phyloP scores from a whole-genome alignment of 345 rosid species.

The Dipteronia sinensis region DNA sequence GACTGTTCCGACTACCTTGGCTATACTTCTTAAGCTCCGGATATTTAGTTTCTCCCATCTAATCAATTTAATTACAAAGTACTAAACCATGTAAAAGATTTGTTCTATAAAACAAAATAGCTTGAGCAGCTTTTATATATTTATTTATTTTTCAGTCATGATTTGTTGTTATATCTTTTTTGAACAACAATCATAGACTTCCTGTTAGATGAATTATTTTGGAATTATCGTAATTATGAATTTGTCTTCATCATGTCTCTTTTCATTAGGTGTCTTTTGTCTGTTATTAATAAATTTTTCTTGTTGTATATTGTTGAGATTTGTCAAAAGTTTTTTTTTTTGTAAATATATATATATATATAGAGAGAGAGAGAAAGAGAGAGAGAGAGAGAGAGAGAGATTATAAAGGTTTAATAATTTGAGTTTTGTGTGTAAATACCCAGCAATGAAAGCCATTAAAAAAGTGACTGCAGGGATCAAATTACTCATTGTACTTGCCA shows the following conservation, averaged over 20 bases:
- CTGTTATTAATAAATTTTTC: neutral
- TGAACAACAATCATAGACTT: too few relatives aligned
- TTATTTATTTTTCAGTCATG: too few relatives aligned
- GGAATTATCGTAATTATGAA: neutral
- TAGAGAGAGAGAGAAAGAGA: too few relatives aligned
- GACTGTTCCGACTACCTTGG: constrained; percentile 41
- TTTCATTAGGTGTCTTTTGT: neutral
- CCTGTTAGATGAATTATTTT: neutral
- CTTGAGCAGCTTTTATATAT: too few relatives aligned
- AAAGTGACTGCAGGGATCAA: constrained; percentile 47
- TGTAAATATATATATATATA: too few relatives aligned
- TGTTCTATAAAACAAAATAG: too few relatives aligned
- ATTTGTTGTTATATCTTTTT: too few relatives aligned
- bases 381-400: too few relatives aligned
- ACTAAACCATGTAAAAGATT: too few relatives aligned
- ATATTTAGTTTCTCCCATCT: constrained; percentile 45
- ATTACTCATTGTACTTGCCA: constrained; percentile 40
- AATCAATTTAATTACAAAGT: neutral
- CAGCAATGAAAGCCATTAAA: constrained; percentile 33
- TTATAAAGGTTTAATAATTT: neutral
- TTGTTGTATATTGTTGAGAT: neutral
- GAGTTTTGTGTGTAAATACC: constrained; percentile 26
- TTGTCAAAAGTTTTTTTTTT: neutral
- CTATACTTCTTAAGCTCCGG: constrained; percentile 26
- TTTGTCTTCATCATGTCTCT: neutral